Conservation (phyloP, 31 red algal species). For the Asparagopsis taxiformis region DNA sequence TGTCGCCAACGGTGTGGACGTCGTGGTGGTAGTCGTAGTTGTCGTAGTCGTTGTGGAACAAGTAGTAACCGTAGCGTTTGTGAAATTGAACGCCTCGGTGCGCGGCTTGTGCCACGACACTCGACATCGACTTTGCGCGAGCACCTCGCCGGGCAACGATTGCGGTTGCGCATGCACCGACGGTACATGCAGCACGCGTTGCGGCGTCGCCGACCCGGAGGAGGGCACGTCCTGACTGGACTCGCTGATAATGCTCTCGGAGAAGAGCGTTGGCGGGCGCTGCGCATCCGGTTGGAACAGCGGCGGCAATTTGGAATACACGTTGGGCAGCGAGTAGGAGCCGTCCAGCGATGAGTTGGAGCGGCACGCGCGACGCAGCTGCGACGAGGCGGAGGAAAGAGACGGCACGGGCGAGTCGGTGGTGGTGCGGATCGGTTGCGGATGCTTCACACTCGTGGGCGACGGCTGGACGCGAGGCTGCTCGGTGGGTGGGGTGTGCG, state of each 20-base stretch:
- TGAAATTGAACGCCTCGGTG: not conserved
- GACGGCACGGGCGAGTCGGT: not conserved
- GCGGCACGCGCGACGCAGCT: not conserved
- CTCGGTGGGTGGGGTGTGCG: not conserved
- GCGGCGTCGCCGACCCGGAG: not conserved
- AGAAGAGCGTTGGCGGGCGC: not conserved
- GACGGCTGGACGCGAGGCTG: not conserved
- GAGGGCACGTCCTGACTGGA: not conserved
- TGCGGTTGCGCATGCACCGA: not conserved
- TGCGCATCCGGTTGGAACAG: not conserved
- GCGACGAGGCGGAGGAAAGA: not conserved
- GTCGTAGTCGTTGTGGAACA: not conserved
- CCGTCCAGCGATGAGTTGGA: not conserved
- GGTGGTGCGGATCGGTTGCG: not conserved
- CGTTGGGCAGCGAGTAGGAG: not conserved
- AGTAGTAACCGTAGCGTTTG: not conserved
- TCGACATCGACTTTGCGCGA: not conserved
- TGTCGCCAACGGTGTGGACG: not conserved
- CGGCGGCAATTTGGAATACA: not conserved
- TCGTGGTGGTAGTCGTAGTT: conserved; percentile 12
- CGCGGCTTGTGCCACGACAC: not conserved
- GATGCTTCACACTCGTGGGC: not conserved
- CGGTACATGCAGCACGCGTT: not conserved
- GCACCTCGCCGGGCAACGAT: not conserved
- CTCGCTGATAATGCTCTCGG: not conserved